Conservation (phyloP, 1,284 basidiomycete species). For the Cryptococcus floricola region DNA sequence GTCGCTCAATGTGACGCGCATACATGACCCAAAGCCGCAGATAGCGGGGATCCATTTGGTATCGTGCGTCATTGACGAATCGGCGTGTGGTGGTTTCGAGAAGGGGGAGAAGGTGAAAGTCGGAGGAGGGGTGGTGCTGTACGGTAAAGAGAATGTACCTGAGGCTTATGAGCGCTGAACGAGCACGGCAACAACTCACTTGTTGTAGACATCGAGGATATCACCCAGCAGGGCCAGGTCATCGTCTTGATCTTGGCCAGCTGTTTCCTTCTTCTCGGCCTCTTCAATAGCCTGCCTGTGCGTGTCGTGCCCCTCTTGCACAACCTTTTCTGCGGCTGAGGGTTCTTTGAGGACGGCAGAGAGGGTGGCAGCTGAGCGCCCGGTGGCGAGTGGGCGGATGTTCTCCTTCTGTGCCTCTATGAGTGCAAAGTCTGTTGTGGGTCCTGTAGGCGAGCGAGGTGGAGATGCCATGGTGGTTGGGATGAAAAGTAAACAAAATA, state of each 20-base stretch:
- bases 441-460: slow-evolving; percentile 16
- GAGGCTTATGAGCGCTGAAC: slow-evolving; percentile 3
- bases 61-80: slow-evolving; percentile 74
- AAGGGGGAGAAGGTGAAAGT: slow-evolving; percentile 66
- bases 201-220: slow-evolving; percentile 51
- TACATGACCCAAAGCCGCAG: slow-evolving; percentile 84
- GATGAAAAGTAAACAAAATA: not conserved
- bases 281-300: slow-evolving; percentile 48
- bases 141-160: slow-evolving; percentile 46
- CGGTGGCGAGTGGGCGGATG: slow-evolving; percentile 55
- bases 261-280: slow-evolving; percentile 44
- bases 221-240: slow-evolving; percentile 39
- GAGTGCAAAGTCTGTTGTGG: slow-evolving; percentile 49
- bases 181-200: slow-evolving; percentile 37
- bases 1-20: slow-evolving; percentile 59
- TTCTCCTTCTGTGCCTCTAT: slow-evolving; percentile 60
- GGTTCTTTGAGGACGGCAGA: slow-evolving; percentile 50
- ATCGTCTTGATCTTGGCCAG: slow-evolving; percentile 58
- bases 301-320: slow-evolving; percentile 48
- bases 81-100: slow-evolving; percentile 71
- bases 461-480: not conserved
- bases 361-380: slow-evolving; percentile 56
- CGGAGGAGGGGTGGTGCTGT: slow-evolving; percentile 60
- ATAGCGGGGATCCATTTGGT: slow-evolving; percentile 82
- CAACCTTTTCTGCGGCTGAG: slow-evolving; percentile 47